Evolutionary conservation across 169 alveolate species (phyloP).

Genomic region (Plasmodium gallinaceum): DNA sequence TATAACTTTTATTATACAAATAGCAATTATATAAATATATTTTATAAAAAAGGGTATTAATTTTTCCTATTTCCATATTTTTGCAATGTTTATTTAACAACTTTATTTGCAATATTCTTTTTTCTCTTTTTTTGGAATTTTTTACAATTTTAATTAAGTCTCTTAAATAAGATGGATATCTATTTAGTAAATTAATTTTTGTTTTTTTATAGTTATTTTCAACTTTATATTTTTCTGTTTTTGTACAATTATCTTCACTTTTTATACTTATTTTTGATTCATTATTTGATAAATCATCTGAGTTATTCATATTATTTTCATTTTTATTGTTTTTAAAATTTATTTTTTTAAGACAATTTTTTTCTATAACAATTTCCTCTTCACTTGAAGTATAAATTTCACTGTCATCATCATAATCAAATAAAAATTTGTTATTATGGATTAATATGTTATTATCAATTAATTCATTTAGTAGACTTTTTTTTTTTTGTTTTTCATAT

Average conservation of each 20-base stretch:
- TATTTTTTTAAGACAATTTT: not conserved
- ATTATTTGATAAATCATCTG: not conserved
- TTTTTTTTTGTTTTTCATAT: no score
- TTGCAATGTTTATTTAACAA: conserved; percentile 43
- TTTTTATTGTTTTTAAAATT: not conserved
- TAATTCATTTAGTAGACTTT: conserved; percentile 19
- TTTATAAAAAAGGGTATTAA: conserved; percentile 46
- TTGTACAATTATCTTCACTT: not conserved
- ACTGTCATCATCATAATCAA: conserved; percentile 74
- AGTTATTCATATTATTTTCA: conserved; percentile 3
- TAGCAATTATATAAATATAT: conserved; percentile 22
- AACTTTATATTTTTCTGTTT: conserved; percentile 8
- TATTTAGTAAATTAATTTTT: conserved; percentile 43
- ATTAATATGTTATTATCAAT: conserved; percentile 37
- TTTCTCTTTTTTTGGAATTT: conserved; percentile 51
- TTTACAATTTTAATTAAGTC: conserved; percentile 64
- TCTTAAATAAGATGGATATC: conserved; percentile 69
- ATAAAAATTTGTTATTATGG: conserved; percentile 43
- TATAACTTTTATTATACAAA: conserved; percentile 33
- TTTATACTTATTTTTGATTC: not conserved
- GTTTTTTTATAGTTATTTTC: conserved; percentile 21
- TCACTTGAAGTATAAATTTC: conserved; percentile 77
- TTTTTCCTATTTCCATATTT: conserved; percentile 20
- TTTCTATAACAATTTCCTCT: conserved; percentile 72
- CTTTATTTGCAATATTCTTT: conserved; percentile 36